A percentile compares a stretch with the other conserved stretches of the same genome.
These are phyloP conservation scores for Talaromyces albobiverticillius DNA, from an alignment of 2,329 filamentous ascomycete species.

Conservation along the genomic window DNA sequence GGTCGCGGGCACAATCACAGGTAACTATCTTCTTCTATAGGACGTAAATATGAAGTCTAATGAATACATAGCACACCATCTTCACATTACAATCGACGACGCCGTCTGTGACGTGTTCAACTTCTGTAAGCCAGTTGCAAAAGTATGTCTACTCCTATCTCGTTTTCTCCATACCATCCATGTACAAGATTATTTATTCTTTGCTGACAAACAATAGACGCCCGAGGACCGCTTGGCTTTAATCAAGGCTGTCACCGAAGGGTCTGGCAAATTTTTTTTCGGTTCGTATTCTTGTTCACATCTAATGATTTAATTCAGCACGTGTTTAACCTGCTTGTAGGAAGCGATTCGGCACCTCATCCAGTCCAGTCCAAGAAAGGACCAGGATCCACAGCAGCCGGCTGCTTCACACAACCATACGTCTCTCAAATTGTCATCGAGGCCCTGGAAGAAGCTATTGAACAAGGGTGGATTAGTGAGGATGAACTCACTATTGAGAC, in stretches of 20 bases:
- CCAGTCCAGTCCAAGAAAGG: slow-evolving; percentile 55
- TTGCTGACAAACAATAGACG: slow-evolving; percentile 34
- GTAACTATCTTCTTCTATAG: not conserved
- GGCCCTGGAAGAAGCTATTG: slow-evolving; percentile 55
- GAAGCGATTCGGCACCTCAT: slow-evolving; percentile 70
- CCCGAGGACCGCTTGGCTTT: slow-evolving; percentile 71
- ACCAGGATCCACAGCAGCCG: slow-evolving; percentile 51
- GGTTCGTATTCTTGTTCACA: slow-evolving; percentile 33
- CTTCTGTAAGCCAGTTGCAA: slow-evolving; percentile 75
- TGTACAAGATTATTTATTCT: too few species aligned
- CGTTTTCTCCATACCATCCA: too few species aligned
- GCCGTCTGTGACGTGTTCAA: slow-evolving; percentile 70
- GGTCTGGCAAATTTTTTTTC: slow-evolving; percentile 64
- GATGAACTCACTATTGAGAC: slow-evolving; percentile 54
- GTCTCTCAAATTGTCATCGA: slow-evolving; percentile 58
- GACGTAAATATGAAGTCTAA: not conserved
- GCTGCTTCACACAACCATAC: slow-evolving; percentile 62
- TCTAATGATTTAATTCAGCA: not conserved
- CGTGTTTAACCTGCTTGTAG: slow-evolving; percentile 8
- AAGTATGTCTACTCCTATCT: slow-evolving; percentile 31
- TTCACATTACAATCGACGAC: slow-evolving; percentile 76
- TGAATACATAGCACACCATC: slow-evolving; percentile 63
- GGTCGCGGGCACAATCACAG: slow-evolving; percentile 65
- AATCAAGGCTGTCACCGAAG: slow-evolving; percentile 57
- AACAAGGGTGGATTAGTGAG: slow-evolving; percentile 52